These are phyloP conservation scores for Trichoderma pleuroti DNA, from an alignment of 2,329 filamentous ascomycete genomes.

Conservation along the genomic window DNA sequence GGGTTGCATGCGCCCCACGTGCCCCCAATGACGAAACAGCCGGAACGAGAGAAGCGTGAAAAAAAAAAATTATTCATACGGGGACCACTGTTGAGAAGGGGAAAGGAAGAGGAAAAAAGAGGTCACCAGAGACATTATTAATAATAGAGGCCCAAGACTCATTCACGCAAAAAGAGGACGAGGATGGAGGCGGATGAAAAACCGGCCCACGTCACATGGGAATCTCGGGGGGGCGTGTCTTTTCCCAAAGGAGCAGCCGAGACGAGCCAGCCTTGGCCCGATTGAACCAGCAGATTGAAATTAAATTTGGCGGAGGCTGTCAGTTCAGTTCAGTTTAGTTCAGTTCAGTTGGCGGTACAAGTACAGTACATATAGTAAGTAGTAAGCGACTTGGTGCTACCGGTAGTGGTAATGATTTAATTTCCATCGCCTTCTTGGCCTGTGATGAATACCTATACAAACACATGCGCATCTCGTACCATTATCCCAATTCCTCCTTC, in stretches of 20 bases:
- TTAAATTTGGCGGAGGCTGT: background rate
- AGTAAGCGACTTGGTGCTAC: background rate
- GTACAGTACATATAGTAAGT: no score
- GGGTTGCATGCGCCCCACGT: slow-evolving; percentile 14
- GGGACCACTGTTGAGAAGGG: background rate
- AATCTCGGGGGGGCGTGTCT: background rate
- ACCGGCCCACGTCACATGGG: background rate
- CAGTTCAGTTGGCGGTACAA: no score
- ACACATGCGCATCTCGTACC: background rate
- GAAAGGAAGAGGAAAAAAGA: background rate
- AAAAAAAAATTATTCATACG: background rate
- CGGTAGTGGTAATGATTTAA: background rate
- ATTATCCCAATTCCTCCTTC: background rate
- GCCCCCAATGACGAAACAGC: slow-evolving; percentile 7
- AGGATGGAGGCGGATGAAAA: background rate
- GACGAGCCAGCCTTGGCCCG: background rate
- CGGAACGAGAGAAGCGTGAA: background rate
- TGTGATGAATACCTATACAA: background rate
- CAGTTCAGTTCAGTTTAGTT: no score
- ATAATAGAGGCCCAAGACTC: background rate
- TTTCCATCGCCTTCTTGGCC: background rate
- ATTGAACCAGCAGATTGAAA: background rate
- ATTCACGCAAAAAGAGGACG: background rate
- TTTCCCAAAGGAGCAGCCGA: background rate
- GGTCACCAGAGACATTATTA: background rate